Conservation (phyloP, 805 yeast genomes). For the Candida yuanshanica region DNA sequence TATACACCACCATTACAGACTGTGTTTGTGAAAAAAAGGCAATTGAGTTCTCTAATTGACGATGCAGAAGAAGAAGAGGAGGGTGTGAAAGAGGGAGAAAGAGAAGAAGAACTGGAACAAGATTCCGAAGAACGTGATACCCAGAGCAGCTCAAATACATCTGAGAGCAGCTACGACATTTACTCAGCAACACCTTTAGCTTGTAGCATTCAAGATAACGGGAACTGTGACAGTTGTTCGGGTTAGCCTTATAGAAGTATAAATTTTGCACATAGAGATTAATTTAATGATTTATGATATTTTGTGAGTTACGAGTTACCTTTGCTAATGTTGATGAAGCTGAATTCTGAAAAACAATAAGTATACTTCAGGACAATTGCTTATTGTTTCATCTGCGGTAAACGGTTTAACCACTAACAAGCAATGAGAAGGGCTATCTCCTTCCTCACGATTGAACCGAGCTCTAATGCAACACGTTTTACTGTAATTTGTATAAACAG, state of each 20-base stretch:
- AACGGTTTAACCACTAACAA: not conserved
- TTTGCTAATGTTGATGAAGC: too few species aligned
- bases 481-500: too few species aligned
- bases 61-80: not conserved
- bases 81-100: not conserved
- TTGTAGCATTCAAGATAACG: slow-evolving; percentile 18
- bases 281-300: not conserved
- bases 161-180: slow-evolving; percentile 7
- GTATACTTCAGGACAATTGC: too few species aligned
- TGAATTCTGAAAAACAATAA: too few species aligned
- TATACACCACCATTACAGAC: slow-evolving; percentile 4
- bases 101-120: not conserved
- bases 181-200: slow-evolving; percentile 14
- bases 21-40: not conserved
- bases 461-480: too few species aligned
- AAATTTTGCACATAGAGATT: not conserved
- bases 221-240: slow-evolving; percentile 34
- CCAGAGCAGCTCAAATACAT: not conserved
- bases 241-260: slow-evolving; percentile 25
- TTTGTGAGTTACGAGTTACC: too few species aligned
- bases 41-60: not conserved
- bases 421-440: not conserved
- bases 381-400: too few species aligned
- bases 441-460: too few species aligned
- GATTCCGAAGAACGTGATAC: not conserved